A percentile compares a stretch with the other conserved stretches of the same genome.
Conservation (phyloP, 2,329 filamentous ascomycete species). For the Ophiostoma perfectum region DNA sequence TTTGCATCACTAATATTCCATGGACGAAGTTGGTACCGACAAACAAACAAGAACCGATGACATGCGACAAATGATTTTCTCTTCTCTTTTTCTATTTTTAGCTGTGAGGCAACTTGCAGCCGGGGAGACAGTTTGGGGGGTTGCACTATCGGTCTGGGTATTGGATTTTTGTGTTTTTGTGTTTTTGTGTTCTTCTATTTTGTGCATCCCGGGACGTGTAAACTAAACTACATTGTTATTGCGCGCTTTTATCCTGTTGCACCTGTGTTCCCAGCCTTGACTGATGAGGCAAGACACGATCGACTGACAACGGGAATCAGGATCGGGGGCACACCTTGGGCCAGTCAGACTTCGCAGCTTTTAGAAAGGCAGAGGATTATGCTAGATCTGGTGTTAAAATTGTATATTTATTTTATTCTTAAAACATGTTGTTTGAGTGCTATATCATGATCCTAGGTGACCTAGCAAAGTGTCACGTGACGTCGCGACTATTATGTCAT, state of each 20-base stretch:
- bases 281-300: not conserved
- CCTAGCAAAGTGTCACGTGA: not conserved
- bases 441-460: too few relatives aligned
- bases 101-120: not conserved
- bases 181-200: constrained; percentile 5
- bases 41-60: not conserved
- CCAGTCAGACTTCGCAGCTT: not conserved
- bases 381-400: not conserved
- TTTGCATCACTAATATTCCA: not conserved
- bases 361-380: not conserved
- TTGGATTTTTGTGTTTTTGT: constrained; percentile 6
- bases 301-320: not conserved
- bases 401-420: not conserved
- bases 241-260: not conserved
- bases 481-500: not conserved
- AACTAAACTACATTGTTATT: not conserved
- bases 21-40: not conserved
- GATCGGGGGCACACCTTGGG: not conserved
- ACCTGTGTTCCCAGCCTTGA: not conserved
- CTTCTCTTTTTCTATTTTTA: constrained; percentile 7
- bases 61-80: not conserved
- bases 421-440: not conserved
- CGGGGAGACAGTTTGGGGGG: constrained; percentile 4
- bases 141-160: not conserved
- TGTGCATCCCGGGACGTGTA: not conserved